Percentiles rank a stretch among this genome's conserved stretches.
Conservation (phyloP, 768 basidiomycete genomes). For the Scleroderma bovista region DNA sequence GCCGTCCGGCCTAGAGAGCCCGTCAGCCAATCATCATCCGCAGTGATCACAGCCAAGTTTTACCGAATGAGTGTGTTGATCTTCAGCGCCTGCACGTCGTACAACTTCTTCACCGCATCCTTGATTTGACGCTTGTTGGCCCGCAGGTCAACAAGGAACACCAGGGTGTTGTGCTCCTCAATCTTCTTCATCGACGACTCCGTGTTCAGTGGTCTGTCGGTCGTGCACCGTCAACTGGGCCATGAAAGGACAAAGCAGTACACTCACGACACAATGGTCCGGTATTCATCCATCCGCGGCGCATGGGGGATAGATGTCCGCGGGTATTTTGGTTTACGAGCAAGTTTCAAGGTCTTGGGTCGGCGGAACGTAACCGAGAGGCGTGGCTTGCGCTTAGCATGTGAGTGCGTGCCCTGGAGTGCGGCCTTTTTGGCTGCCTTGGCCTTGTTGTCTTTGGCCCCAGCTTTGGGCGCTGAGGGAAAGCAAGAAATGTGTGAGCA, state of each 20-base stretch:
- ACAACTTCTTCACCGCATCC: slow-evolving; percentile 99
- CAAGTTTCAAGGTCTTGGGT: slow-evolving; percentile 85
- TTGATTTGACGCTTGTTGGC: slow-evolving; percentile 99
- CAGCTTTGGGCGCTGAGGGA: slow-evolving; percentile 20
- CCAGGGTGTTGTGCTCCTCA: slow-evolving; percentile 98
- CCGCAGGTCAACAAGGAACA: slow-evolving; percentile 94
- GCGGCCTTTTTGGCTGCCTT: slow-evolving; percentile 96
- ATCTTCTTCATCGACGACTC: slow-evolving; percentile 99
- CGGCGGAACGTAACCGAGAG: slow-evolving; percentile 90
- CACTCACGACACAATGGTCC: slow-evolving; percentile 85
- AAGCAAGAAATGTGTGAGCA: neutral
- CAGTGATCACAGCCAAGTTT: neutral
- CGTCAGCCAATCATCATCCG: neutral
- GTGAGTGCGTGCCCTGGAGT: slow-evolving; percentile 77
- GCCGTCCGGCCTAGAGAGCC: slow-evolving; percentile 75
- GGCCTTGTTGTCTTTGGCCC: slow-evolving; percentile 57
- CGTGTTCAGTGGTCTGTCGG: slow-evolving; percentile 75
- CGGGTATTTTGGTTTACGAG: slow-evolving; percentile 88
- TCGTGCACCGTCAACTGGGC: neutral
- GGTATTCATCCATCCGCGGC: slow-evolving; percentile 94
- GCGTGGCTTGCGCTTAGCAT: slow-evolving; percentile 75
- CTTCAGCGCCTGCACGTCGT: slow-evolving; percentile 93
- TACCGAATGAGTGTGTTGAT: slow-evolving; percentile 98
- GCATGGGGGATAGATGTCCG: slow-evolving; percentile 90
- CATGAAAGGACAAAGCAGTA: neutral